Evolutionary conservation across 768 basidiomycete species (phyloP).

Genomic region (Glaciozyma antarctica): DNA sequence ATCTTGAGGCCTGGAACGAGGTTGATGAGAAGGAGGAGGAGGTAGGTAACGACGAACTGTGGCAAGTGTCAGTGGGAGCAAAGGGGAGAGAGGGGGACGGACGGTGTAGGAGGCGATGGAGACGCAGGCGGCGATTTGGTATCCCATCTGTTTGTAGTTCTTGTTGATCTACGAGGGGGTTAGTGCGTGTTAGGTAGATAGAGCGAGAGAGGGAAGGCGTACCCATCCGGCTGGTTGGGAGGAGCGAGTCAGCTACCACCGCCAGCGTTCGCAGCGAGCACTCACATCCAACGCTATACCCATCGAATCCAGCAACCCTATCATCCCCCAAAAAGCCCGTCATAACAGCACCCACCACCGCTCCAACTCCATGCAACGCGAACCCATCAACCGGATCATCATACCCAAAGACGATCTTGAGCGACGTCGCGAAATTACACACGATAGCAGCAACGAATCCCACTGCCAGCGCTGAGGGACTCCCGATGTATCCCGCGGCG

Average conservation of each 20-base stretch:
- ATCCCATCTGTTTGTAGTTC: conserved; percentile 65
- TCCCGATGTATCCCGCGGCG: conserved; percentile 67
- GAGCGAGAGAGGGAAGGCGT: no score
- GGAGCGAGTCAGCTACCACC: not conserved
- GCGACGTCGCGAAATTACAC: conserved; percentile 64
- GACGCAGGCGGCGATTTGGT: conserved; percentile 59
- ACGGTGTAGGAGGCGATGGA: conserved; percentile 47
- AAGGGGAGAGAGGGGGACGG: conserved; percentile 25
- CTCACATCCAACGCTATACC: conserved; percentile 41
- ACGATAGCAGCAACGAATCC: conserved; percentile 62
- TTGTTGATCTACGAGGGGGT: conserved; percentile 52
- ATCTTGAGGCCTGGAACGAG: conserved; percentile 50
- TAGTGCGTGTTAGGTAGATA: not conserved
- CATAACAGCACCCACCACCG: conserved; percentile 41
- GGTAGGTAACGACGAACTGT: conserved; percentile 27
- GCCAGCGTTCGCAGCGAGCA: no score
- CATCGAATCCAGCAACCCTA: conserved; percentile 59
- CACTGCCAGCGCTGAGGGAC: conserved; percentile 65
- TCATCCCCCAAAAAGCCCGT: conserved; percentile 68
- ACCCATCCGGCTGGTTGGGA: not conserved
- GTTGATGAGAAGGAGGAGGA: conserved; percentile 57
- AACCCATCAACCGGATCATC: conserved; percentile 90
- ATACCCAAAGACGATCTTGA: conserved; percentile 26
- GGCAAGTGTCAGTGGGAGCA: no score
- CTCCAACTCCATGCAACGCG: conserved; percentile 64